phyloP scores from a whole-genome alignment of 352 stramenopile species.

The Phytophthora meadii region DNA sequence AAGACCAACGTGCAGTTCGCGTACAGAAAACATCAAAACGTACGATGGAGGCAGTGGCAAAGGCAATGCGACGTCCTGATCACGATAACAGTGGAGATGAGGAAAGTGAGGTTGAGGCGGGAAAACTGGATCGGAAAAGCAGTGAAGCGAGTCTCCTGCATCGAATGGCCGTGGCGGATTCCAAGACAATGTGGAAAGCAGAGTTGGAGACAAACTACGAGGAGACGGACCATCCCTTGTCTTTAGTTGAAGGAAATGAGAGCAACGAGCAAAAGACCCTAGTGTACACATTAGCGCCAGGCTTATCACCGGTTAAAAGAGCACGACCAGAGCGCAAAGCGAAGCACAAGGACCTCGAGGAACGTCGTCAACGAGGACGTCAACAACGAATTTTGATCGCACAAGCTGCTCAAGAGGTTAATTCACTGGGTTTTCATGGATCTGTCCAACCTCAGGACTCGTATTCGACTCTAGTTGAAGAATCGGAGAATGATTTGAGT shows the following conservation, averaged over 20 bases:
- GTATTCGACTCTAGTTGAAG: constrained; percentile 19
- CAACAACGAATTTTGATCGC: constrained; percentile 52
- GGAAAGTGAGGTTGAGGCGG: constrained; percentile 21
- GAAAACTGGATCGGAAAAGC: constrained; percentile 50
- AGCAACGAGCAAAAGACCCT: not conserved
- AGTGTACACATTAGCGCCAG: constrained; percentile 12
- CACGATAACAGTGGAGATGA: constrained; percentile 3
- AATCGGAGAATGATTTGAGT: constrained; percentile 22
- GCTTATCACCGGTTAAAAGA: constrained; percentile 29
- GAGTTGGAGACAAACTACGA: constrained; percentile 62
- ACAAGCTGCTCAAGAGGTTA: constrained; percentile 25
- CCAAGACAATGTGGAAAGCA: constrained; percentile 59
- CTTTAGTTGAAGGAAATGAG: constrained; percentile 4
- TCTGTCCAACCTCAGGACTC: constrained; percentile 22
- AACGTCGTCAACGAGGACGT: constrained; percentile 61
- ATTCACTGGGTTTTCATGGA: constrained; percentile 1
- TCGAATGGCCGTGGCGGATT: constrained; percentile 57
- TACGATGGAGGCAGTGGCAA: constrained; percentile 54
- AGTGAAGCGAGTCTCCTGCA: constrained; percentile 63
- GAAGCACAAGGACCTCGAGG: constrained; percentile 68
- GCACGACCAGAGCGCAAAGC: constrained; percentile 64
- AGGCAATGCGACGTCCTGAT: constrained; percentile 24
- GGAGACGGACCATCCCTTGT: constrained; percentile 27
- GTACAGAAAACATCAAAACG: constrained; percentile 52
- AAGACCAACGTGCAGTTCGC: constrained; percentile 64